A percentile compares a stretch with the other conserved stretches of the same genome.
Evolutionary conservation across 257 asterid genomes (phyloP).

Genomic region (Solanum sejunctum): DNA sequence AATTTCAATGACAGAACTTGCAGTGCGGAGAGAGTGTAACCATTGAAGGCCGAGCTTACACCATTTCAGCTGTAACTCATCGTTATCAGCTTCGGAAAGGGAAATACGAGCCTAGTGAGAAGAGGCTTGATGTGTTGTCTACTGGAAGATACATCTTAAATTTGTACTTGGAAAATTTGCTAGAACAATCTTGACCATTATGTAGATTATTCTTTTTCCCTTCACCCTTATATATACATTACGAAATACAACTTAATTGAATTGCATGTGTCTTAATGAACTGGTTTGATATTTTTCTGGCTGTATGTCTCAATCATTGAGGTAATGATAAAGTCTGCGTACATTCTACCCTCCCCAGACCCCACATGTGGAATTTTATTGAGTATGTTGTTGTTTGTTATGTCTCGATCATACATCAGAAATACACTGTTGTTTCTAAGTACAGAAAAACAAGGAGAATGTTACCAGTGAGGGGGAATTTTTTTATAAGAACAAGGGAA

Average conservation of each 20-base stretch:
- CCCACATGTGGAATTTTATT: too few relatives aligned
- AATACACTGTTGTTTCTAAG: background rate
- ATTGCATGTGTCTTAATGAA: background rate
- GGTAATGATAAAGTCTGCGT: too few relatives aligned
- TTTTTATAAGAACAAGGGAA: background rate
- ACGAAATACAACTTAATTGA: background rate
- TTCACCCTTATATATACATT: background rate
- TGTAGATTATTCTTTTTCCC: background rate
- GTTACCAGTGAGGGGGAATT: background rate
- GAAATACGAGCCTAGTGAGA: slow-evolving; percentile 84
- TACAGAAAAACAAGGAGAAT: background rate
- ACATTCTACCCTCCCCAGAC: too few relatives aligned
- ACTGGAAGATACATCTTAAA: slow-evolving; percentile 81
- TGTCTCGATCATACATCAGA: background rate
- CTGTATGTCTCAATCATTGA: background rate
- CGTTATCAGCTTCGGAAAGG: slow-evolving; percentile 94
- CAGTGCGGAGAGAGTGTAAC: slow-evolving; percentile 88
- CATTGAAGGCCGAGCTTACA: slow-evolving; percentile 75
- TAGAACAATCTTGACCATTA: slow-evolving; percentile 46
- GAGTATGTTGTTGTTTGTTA: too few relatives aligned
- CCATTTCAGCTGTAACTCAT: slow-evolving; percentile 77
- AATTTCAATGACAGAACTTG: slow-evolving; percentile 41
- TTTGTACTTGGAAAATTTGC: slow-evolving; percentile 67
- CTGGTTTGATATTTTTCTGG: background rate
- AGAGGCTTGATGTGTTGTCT: slow-evolving; percentile 79